A percentile compares a stretch with the other conserved stretches of the same genome.
Evolutionary conservation across 441 rosid species (phyloP).

Genomic region (Omphalea diandra): DNA sequence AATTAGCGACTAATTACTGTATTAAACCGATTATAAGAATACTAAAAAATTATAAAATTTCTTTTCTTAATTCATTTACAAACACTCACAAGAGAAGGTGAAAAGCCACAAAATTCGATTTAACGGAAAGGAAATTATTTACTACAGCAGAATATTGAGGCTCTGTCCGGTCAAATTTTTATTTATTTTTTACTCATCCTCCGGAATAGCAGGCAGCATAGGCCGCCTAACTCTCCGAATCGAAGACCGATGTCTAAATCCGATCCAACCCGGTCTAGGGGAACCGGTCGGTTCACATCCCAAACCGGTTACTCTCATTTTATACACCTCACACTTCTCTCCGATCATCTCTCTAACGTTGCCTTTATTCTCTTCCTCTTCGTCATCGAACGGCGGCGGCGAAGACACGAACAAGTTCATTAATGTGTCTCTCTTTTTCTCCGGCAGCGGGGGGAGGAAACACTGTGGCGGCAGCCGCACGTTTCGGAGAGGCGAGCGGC

Average conservation of each 20-base stretch:
- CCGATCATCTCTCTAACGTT: slow-evolving; percentile 20
- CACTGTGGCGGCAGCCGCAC: slow-evolving; percentile 14
- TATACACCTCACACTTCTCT: slow-evolving; percentile 38
- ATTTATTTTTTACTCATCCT: slow-evolving; percentile 30
- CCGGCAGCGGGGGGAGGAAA: slow-evolving; percentile 12
- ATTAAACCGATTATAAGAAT: too few relatives aligned
- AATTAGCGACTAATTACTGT: too few relatives aligned
- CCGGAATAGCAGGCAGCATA: slow-evolving; percentile 59
- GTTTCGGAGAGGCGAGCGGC: slow-evolving; percentile 37
- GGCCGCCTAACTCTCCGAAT: slow-evolving; percentile 82
- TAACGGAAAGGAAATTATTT: background rate
- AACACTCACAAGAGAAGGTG: background rate
- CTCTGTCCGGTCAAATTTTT: background rate
- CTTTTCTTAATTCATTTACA: too few relatives aligned
- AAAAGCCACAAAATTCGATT: background rate
- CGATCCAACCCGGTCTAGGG: slow-evolving; percentile 61
- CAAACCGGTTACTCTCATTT: slow-evolving; percentile 32
- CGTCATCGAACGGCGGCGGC: slow-evolving; percentile 33
- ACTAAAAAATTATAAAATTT: background rate
- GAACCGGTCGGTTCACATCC: slow-evolving; percentile 32
- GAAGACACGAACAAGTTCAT: slow-evolving; percentile 66
- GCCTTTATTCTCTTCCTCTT: slow-evolving; percentile 22
- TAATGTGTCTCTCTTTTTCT: slow-evolving; percentile 42
- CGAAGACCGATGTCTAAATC: slow-evolving; percentile 57
- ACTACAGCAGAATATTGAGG: background rate